A percentile compares a stretch with the other conserved stretches of the same genome.
phyloP scores from a whole-genome alignment of 768 basidiomycete genomes.

The Chlorophyllum brunneum region DNA sequence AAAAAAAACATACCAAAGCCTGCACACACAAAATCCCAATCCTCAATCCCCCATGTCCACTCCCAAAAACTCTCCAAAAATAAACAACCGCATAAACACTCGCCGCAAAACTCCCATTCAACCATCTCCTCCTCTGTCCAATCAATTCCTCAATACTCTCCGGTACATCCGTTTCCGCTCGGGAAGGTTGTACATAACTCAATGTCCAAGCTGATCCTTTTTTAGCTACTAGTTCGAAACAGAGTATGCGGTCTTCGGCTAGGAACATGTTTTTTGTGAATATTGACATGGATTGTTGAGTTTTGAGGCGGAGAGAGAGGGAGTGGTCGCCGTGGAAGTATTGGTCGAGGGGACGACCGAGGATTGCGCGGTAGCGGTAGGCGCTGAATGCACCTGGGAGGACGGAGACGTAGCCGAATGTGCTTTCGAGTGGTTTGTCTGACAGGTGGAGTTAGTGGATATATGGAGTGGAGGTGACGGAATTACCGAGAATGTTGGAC shows the following conservation, averaged over 20 bases:
- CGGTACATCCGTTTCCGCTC: constrained; percentile 95
- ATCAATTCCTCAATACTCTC: constrained; percentile 91
- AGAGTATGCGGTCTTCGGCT: constrained; percentile 95
- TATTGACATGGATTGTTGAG: constrained; percentile 95
- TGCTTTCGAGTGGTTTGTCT: constrained; percentile 94
- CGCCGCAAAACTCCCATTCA: constrained; percentile 93
- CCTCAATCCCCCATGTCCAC: constrained; percentile 79
- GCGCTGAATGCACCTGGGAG: constrained; percentile 96
- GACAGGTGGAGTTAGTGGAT: no score
- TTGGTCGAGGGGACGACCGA: constrained; percentile 81
- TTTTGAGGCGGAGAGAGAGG: constrained; percentile 85
- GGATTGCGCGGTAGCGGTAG: constrained; percentile 90
- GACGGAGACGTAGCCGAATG: constrained; percentile 94
- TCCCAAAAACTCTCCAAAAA: constrained; percentile 84
- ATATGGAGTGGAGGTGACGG: constrained; percentile 23
- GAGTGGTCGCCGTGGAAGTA: constrained; percentile 89
- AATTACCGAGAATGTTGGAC: constrained; percentile 95
- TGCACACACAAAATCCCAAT: constrained; percentile 97
- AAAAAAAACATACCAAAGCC: constrained; percentile 95
- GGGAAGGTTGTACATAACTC: constrained; percentile 88
- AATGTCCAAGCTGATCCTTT: constrained; percentile 86
- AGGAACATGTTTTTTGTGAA: constrained; percentile 85
- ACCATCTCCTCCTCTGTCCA: constrained; percentile 91
- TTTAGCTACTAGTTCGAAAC: constrained; percentile 96
- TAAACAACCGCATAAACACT: constrained; percentile 81